Conservation (phyloP, 2,329 filamentous ascomycete genomes). For the Emergomyces pasteurianus region DNA sequence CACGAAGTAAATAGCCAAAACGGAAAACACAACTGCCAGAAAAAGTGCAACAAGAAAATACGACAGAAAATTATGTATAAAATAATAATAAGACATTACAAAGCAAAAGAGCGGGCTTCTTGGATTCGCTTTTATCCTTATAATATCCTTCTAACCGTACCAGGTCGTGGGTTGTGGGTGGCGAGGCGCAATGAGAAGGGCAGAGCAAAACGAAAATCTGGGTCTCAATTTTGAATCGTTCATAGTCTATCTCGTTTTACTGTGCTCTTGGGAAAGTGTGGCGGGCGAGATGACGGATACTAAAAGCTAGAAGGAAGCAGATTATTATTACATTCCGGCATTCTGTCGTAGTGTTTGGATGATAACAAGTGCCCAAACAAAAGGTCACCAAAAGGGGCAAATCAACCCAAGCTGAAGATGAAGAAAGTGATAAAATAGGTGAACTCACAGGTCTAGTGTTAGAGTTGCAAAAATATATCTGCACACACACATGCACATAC, state of each 20-base stretch:
- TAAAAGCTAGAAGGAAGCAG: neutral
- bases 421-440: neutral
- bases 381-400: neutral
- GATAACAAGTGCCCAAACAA: neutral
- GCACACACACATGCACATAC: neutral
- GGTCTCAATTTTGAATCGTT: neutral
- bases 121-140: too few relatives aligned
- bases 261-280: neutral
- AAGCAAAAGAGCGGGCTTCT: slow-evolving; percentile 4
- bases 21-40: neutral
- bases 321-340: neutral
- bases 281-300: neutral
- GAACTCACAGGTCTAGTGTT: slow-evolving; percentile 9
- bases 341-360: neutral
- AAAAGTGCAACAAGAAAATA: neutral
- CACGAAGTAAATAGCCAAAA: neutral
- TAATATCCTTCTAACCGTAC: too few relatives aligned
- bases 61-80: slow-evolving; percentile 13
- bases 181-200: too few relatives aligned
- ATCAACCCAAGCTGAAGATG: neutral
- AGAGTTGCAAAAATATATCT: slow-evolving; percentile 1
- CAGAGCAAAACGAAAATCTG: neutral
- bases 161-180: too few relatives aligned
- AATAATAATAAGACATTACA: neutral
- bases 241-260: neutral